These are phyloP conservation scores for Castanea sativa DNA, from an alignment of 306 rosid species.

Conservation along the genomic window DNA sequence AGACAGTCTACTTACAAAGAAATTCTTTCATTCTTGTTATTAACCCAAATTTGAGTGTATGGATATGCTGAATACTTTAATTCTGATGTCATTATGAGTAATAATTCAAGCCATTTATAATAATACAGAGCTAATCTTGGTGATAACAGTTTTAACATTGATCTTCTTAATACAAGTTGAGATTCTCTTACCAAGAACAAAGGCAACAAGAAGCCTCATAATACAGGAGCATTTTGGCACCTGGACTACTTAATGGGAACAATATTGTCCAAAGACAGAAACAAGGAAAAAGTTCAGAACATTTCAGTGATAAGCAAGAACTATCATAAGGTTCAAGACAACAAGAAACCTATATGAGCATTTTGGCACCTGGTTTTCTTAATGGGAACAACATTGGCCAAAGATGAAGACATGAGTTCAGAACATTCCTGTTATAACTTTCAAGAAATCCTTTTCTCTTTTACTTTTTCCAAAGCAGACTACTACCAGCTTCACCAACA, in stretches of 20 bases:
- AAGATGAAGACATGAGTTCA: neutral
- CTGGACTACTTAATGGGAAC: neutral
- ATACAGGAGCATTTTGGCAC: neutral
- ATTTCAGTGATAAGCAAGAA: conserved; percentile 1
- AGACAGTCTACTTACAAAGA: neutral
- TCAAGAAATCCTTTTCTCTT: neutral
- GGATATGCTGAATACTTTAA: neutral
- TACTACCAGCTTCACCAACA: conserved; percentile 7
- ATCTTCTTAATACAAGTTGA: neutral
- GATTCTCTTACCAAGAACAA: neutral
- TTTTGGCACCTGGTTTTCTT: neutral
- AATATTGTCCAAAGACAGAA: neutral
- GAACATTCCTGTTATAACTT: conserved; percentile 3
- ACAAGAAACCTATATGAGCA: neutral
- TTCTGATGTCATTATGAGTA: neutral
- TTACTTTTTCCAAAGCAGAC: neutral
- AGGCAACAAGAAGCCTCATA: neutral
- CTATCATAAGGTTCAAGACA: neutral
- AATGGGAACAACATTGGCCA: neutral
- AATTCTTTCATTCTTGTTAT: neutral
- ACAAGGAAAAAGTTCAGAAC: neutral
- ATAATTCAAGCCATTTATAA: neutral
- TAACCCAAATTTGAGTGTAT: neutral
- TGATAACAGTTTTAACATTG: neutral
- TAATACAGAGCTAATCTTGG: neutral